phyloP scores from a whole-genome alignment of 2,329 filamentous ascomycete genomes.

The Alternaria hordeiaustralica region DNA sequence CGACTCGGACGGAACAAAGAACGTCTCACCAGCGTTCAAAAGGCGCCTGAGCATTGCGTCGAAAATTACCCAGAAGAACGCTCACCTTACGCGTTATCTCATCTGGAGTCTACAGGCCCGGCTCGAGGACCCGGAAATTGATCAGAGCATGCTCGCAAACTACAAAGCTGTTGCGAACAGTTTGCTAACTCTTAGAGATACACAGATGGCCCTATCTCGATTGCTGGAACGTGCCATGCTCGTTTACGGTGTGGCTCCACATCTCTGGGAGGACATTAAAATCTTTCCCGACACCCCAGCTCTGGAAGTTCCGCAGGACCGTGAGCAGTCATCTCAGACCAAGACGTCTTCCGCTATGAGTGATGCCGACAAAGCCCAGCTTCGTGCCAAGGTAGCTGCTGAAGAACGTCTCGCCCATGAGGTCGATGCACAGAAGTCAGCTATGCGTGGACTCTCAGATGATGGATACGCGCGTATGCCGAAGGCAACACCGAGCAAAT shows the following conservation, averaged over 20 bases:
- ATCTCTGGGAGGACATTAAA: constrained; percentile 13
- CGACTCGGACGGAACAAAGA: constrained; percentile 8
- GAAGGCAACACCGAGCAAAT: constrained; percentile 15
- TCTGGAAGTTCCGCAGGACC: background rate
- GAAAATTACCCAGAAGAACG: constrained; percentile 33
- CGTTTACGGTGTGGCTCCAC: constrained; percentile 24
- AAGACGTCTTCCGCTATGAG: background rate
- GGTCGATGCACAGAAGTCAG: constrained; percentile 33
- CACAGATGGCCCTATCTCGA: constrained; percentile 34
- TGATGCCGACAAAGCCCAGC: constrained; percentile 8
- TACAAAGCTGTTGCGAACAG: constrained; percentile 33
- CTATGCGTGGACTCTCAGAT: constrained; percentile 39
- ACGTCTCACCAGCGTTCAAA: constrained; percentile 21
- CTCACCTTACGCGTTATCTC: constrained; percentile 36
- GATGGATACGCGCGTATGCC: constrained; percentile 31
- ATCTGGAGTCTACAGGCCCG: constrained; percentile 38
- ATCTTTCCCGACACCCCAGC: background rate
- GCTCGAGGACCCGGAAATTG: constrained; percentile 28
- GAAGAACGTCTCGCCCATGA: constrained; percentile 34
- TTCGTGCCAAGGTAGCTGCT: constrained; percentile 21
- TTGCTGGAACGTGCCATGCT: constrained; percentile 34
- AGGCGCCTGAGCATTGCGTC: constrained; percentile 31
- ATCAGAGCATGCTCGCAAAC: constrained; percentile 14
- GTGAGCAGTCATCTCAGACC: background rate
- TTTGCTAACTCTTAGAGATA: constrained; percentile 38